Evolutionary conservation across 2,329 filamentous ascomycete genomes (phyloP).

Genomic region (Cordyceps farinosa): DNA sequence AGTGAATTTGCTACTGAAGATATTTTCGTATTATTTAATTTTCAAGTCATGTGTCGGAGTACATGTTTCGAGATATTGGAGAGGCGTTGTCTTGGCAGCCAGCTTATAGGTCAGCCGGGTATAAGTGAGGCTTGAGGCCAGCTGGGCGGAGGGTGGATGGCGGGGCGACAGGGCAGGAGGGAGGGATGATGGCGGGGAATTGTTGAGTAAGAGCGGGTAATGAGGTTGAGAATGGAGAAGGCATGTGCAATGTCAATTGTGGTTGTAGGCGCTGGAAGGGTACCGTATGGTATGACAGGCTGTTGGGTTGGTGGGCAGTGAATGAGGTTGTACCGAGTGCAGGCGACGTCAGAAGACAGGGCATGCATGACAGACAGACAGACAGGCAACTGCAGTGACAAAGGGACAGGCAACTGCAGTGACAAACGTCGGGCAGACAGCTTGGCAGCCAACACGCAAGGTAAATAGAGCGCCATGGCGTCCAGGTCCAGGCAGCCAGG

Average conservation of each 20-base stretch:
- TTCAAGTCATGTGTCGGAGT: slow-evolving; percentile 5
- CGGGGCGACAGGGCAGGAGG: neutral
- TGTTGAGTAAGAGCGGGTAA: neutral
- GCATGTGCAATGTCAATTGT: too few relatives aligned
- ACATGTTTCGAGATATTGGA: slow-evolving; percentile 8
- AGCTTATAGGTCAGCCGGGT: slow-evolving; percentile 3
- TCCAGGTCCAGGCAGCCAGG: neutral
- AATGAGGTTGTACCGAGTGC: too few relatives aligned
- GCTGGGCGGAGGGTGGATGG: slow-evolving; percentile 1
- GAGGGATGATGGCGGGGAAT: neutral
- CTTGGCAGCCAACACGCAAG: too few relatives aligned
- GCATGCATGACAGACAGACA: too few relatives aligned
- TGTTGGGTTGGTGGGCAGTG: too few relatives aligned
- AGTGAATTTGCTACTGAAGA: neutral
- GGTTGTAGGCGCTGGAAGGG: too few relatives aligned
- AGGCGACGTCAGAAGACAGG: too few relatives aligned
- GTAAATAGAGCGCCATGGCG: too few relatives aligned
- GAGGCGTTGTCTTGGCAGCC: slow-evolving; percentile 7
- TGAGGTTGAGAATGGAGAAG: neutral
- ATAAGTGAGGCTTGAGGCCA: neutral
- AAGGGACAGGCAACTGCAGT: too few relatives aligned
- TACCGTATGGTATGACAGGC: too few relatives aligned
- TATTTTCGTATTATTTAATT: neutral
- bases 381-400: too few relatives aligned
- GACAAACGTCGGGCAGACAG: too few relatives aligned